Evolutionary conservation across 2,329 filamentous ascomycete genomes (phyloP).

Genomic region (Trichophyton simii): DNA sequence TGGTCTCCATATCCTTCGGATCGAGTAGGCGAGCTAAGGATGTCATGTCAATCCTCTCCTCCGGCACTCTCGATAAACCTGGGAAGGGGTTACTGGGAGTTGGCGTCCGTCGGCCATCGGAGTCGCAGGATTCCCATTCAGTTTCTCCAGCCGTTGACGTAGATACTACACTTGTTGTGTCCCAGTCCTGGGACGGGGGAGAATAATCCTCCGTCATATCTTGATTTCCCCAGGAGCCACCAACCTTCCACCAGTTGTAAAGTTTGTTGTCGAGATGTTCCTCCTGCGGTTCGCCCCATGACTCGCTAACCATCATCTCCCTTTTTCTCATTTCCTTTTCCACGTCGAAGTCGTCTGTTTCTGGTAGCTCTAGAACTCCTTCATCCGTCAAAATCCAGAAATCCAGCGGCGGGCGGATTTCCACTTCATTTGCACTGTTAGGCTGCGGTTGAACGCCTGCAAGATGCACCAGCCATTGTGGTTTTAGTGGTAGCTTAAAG

Average conservation of each 20-base stretch:
- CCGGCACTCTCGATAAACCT: constrained; percentile 32
- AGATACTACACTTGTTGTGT: constrained; percentile 71
- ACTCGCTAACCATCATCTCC: constrained; percentile 33
- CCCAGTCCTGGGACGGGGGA: constrained; percentile 49
- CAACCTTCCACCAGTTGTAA: constrained; percentile 73
- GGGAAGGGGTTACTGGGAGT: constrained; percentile 51
- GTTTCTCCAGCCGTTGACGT: constrained; percentile 41
- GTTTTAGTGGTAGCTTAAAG: constrained; percentile 49
- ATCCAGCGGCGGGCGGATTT: constrained; percentile 26
- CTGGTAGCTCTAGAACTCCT: constrained; percentile 44
- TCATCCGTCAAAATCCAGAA: constrained; percentile 45
- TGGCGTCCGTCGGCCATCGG: constrained; percentile 53
- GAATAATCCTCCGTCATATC: constrained; percentile 71
- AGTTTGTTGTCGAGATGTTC: constrained; percentile 58
- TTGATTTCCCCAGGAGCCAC: constrained; percentile 71
- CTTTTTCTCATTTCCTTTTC: constrained; percentile 63
- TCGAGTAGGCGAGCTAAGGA: constrained; percentile 72
- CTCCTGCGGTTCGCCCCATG: constrained; percentile 42
- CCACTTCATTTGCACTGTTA: constrained; percentile 10
- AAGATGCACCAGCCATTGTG: constrained; percentile 46
- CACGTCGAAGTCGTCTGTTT: constrained; percentile 59
- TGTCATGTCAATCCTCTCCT: constrained; percentile 50
- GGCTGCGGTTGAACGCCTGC: constrained; percentile 20
- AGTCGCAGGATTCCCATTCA: constrained; percentile 37
- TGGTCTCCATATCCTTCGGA: constrained; percentile 63